These are phyloP conservation scores for Biscogniauxia marginata DNA, from an alignment of 2,329 filamentous ascomycete genomes.

Conservation along the genomic window DNA sequence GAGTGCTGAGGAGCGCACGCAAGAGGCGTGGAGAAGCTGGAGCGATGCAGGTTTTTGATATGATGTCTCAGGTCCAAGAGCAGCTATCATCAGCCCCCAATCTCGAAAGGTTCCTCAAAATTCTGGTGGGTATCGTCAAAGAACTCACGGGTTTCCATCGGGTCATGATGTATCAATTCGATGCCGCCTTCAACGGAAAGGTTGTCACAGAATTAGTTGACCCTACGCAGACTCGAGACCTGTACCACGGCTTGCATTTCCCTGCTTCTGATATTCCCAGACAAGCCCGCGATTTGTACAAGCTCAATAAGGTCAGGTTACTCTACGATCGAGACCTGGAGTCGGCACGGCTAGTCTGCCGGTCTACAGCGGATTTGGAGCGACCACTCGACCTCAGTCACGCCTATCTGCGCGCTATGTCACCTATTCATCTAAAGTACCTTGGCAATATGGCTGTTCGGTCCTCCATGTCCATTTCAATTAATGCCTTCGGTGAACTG, in stretches of 20 bases:
- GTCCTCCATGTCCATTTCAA: conserved; percentile 93
- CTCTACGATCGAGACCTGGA: conserved; percentile 81
- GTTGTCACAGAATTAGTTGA: conserved; percentile 88
- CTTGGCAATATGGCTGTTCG: conserved; percentile 84
- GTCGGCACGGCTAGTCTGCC: conserved; percentile 79
- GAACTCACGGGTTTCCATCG: conserved; percentile 89
- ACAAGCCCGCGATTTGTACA: conserved; percentile 86
- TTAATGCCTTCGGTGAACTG: conserved; percentile 79
- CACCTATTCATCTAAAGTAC: conserved; percentile 86
- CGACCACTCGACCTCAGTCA: conserved; percentile 79
- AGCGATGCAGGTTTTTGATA: conserved; percentile 87
- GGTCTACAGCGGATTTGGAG: conserved; percentile 70
- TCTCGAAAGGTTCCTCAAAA: conserved; percentile 73
- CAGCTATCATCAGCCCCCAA: conserved; percentile 72
- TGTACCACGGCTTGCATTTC: conserved; percentile 86
- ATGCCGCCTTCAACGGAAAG: conserved; percentile 76
- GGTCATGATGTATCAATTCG: conserved; percentile 92
- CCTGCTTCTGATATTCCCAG: conserved; percentile 84
- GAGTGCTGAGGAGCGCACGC: conserved; percentile 71
- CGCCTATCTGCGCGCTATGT: conserved; percentile 83
- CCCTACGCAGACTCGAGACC: conserved; percentile 72
- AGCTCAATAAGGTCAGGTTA: conserved; percentile 83
- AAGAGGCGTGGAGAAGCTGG: conserved; percentile 75
- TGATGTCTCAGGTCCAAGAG: conserved; percentile 89
- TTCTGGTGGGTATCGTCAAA: conserved; percentile 81